Evolutionary conservation across 1,139 yeast species (phyloP).

Genomic region (Yamadazyma mexicana): DNA sequence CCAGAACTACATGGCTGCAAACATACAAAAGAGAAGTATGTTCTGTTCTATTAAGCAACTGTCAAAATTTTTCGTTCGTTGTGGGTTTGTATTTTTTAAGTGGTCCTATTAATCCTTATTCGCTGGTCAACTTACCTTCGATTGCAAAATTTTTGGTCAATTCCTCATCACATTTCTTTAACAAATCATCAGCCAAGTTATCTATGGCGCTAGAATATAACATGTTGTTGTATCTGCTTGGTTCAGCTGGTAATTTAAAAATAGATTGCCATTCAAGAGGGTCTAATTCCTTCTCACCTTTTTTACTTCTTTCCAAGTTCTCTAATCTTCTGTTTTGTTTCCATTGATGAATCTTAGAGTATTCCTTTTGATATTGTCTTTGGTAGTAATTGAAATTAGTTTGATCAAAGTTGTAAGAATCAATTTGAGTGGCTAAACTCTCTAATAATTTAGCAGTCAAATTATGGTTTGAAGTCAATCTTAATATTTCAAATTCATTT

Average conservation of each 20-base stretch:
- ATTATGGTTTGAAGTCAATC: slow-evolving; percentile 45
- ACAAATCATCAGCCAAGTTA: slow-evolving; percentile 64
- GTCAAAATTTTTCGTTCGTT: too few species aligned
- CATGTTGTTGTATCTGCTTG: slow-evolving; percentile 74
- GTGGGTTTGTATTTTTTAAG: neutral
- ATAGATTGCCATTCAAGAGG: slow-evolving; percentile 67
- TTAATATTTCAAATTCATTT: slow-evolving; percentile 40
- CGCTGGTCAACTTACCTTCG: slow-evolving; percentile 43
- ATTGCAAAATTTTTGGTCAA: slow-evolving; percentile 61
- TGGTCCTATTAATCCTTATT: slow-evolving; percentile 4
- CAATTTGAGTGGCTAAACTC: slow-evolving; percentile 70
- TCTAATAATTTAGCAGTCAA: slow-evolving; percentile 58
- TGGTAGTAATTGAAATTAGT: slow-evolving; percentile 83
- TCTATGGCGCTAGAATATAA: slow-evolving; percentile 70
- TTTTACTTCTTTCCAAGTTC: slow-evolving; percentile 58
- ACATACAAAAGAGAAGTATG: neutral
- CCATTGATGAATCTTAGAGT: slow-evolving; percentile 73
- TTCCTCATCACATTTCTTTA: slow-evolving; percentile 64
- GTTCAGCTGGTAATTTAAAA: slow-evolving; percentile 72
- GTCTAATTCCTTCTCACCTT: slow-evolving; percentile 57
- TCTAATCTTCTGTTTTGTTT: slow-evolving; percentile 69
- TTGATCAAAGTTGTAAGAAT: slow-evolving; percentile 78
- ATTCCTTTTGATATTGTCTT: slow-evolving; percentile 73
- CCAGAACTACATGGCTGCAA: neutral
- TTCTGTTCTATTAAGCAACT: too few species aligned